Evolutionary conservation across 169 alveolate species (phyloP).

Genomic region (Cryptosporidium viatorum): DNA sequence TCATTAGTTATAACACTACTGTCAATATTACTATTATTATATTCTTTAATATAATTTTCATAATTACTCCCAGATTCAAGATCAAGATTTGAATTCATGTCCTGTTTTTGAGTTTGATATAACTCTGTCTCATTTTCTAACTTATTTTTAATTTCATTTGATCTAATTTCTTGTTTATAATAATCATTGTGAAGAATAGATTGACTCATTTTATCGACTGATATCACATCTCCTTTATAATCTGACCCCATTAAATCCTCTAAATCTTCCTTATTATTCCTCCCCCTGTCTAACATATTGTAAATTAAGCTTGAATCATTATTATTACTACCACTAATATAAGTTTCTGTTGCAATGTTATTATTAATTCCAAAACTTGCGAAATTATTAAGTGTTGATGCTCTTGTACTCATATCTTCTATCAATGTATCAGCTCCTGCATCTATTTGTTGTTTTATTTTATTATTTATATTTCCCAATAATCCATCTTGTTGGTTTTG

Average conservation of each 20-base stretch:
- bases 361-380: conserved; percentile 9
- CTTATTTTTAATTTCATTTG: neutral
- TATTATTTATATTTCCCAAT: neutral
- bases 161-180: neutral
- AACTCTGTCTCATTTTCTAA: neutral
- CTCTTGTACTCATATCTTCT: conserved; percentile 66
- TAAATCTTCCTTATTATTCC: neutral
- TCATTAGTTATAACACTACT: too few relatives aligned
- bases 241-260: neutral
- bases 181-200: neutral
- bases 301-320: neutral
- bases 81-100: neutral
- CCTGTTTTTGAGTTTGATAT: neutral
- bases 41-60: too few relatives aligned
- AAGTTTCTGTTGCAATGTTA: neutral
- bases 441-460: neutral
- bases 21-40: too few relatives aligned
- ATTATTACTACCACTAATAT: too few relatives aligned
- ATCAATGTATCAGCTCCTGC: neutral
- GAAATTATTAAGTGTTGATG: conserved; percentile 27
- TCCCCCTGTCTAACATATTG: too few relatives aligned
- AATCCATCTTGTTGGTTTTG: neutral
- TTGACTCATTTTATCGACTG: neutral
- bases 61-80: neutral
- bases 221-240: too few relatives aligned